Evolutionary conservation across 768 basidiomycete genomes (phyloP).

Genomic region (Rhodotorula diobovata): DNA sequence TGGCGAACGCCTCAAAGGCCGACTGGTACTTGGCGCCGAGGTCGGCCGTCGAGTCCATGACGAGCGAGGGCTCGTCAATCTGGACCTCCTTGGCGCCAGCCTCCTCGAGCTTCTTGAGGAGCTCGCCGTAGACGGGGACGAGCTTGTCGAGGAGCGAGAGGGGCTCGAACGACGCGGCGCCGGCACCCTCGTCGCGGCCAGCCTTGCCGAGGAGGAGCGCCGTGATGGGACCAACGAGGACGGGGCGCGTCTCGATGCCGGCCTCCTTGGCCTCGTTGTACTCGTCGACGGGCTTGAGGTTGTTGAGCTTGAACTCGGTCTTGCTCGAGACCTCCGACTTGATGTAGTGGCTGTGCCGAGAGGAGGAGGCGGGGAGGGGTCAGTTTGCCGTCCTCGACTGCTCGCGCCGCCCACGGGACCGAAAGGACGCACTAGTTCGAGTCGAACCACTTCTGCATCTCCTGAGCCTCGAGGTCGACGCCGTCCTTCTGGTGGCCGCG

Average conservation of each 20-base stretch:
- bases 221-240: constrained; percentile 89
- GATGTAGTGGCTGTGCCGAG: constrained; percentile 65
- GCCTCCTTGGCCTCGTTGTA: constrained; percentile 88
- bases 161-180: constrained; percentile 65
- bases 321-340: constrained; percentile 64
- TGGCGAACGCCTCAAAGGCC: constrained; percentile 73
- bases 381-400: constrained; percentile 49
- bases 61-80: constrained; percentile 93
- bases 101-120: constrained; percentile 81
- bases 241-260: constrained; percentile 87
- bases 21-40: constrained; percentile 73
- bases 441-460: constrained; percentile 99
- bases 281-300: constrained; percentile 89
- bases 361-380: constrained; percentile 59
- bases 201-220: constrained; percentile 92
- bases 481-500: constrained; percentile 91
- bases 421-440: constrained; percentile 32
- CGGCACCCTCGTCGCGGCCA: constrained; percentile 58
- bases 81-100: constrained; percentile 94
- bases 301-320: constrained; percentile 74
- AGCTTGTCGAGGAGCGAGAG: constrained; percentile 84
- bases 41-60: constrained; percentile 73
- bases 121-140: constrained; percentile 83
- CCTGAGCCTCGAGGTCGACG: constrained; percentile 71
- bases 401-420: background rate